Evolutionary conservation across 495 filamentous ascomycete genomes (phyloP), one percentile per base, ranked within the genome.

Genomic region (Penicilliopsis zonata): DNA sequence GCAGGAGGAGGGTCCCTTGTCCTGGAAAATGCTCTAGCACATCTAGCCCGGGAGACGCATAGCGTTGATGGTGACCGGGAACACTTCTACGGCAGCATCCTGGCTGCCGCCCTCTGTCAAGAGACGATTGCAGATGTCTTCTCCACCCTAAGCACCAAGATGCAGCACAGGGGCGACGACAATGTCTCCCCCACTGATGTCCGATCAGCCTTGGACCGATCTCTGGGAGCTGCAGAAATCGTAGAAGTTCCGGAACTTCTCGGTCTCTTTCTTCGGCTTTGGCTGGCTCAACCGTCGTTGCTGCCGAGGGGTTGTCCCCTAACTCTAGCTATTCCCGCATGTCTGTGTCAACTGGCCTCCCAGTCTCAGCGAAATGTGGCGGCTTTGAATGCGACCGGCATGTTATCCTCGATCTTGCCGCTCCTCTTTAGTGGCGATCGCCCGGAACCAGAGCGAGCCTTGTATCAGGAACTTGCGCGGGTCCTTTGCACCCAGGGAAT

Each of bases 31-130:
- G 66, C 67, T 8, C 66, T 88, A 36, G 61, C 36, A 63, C 63
- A 51, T 63, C 69, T 60, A 67, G 77, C 37, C 50, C 75, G 40
- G 61, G 77, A 40, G 69, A 70, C 37, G 39, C 49, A 48, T 33
- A 34, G 37, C 28, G 62, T 54, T 10, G 66, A 74, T 22, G 61
- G 66, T n/a, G 74, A 76, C 33, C 70, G 72, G 37, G 76, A 82
- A 30, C 79, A 85, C 49, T 59, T 93, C 2, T 92, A 92, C 57
- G 85, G 86, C 10, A 73, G 76, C 40, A 69, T 95, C n/a, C 62
- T 95, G 31, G 74, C 82, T 4, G 86, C 88, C 46, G 76, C 79
- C 5, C 55, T 94, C 23, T 82, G 84, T 33, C 82, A 94, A 48
- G 75, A 81, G 47, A 65, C 70, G 4, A 55, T 81, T 22, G 64